Conservation (phyloP, 1,284 basidiomycete genomes). For the Austroboletus novae-zelandiae region DNA sequence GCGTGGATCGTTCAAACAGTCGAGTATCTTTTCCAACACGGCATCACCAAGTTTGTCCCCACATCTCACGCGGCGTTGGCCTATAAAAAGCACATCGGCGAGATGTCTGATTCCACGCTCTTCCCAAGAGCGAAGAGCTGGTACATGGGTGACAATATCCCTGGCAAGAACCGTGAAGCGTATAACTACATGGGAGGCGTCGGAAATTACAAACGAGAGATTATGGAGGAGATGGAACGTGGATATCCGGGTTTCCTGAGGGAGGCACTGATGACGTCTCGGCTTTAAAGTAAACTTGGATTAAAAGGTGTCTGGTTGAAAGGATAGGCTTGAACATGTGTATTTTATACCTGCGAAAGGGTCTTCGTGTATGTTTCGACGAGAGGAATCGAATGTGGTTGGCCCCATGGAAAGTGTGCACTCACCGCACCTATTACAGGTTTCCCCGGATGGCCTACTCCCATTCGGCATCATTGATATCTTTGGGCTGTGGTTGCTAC, state of each 20-base stretch:
- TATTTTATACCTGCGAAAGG: no score
- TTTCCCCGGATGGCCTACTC: no score
- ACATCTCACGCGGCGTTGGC: no score
- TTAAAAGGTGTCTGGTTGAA: neutral
- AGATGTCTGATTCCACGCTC: conserved; percentile 11
- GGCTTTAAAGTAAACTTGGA: no score
- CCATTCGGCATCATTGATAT: no score
- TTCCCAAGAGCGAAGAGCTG: conserved; percentile 4
- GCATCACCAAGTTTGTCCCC: no score
- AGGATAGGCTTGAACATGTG: neutral
- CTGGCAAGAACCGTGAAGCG: conserved; percentile 10
- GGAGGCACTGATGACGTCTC: conserved; percentile 1
- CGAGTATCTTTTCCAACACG: conserved; percentile 5
- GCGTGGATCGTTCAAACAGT: conserved; percentile 17
- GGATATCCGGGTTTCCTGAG: conserved; percentile 14
- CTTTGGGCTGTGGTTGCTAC: no score
- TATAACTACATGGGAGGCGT: conserved; percentile 15
- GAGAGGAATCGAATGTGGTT: no score
- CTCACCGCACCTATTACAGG: no score
- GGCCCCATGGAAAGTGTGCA: no score
- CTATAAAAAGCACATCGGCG: no score
- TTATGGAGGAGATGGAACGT: conserved; percentile 10
- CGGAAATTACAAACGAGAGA: conserved; percentile 7
- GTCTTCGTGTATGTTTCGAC: no score
- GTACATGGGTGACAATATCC: conserved; percentile 10